Percentiles rank a stretch among this genome's conserved stretches.
Evolutionary conservation across 495 filamentous ascomycete species (phyloP).

Genomic region (Penicillium arizonense): DNA sequence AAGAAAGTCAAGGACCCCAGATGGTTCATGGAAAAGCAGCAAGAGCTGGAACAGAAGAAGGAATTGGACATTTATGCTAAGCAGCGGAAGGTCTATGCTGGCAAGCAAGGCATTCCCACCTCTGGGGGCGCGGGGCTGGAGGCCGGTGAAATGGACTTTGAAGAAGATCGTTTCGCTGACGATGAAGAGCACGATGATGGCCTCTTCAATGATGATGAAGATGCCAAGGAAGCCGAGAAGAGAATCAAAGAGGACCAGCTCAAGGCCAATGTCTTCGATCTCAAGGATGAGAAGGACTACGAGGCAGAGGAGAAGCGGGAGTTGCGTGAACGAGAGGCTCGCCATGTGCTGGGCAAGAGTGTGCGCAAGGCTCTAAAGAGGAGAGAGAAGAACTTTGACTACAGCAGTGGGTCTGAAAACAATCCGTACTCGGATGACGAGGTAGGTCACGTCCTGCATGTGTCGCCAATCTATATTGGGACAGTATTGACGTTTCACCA

Average conservation of each 20-base stretch:
- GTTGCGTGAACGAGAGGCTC: conserved; percentile 63
- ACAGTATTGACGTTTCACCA: conserved; percentile 6
- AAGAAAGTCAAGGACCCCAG: conserved; percentile 68
- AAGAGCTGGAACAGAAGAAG: conserved; percentile 46
- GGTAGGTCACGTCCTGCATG: conserved; percentile 23
- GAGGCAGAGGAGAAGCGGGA: conserved; percentile 74
- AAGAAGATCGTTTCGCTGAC: conserved; percentile 72
- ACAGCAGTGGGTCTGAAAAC: conserved; percentile 69
- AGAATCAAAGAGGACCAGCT: conserved; percentile 85
- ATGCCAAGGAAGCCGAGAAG: conserved; percentile 80
- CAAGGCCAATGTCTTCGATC: conserved; percentile 80
- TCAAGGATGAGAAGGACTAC: conserved; percentile 81
- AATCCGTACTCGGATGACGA: conserved; percentile 71
- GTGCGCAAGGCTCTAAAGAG: conserved; percentile 77
- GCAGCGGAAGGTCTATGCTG: conserved; percentile 43
- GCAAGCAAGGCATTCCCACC: conserved; percentile 32
- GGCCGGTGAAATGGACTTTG: conserved; percentile 58
- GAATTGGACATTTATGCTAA: conserved; percentile 51
- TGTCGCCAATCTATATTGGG: not conserved
- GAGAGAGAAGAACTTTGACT: conserved; percentile 80
- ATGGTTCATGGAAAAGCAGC: conserved; percentile 72
- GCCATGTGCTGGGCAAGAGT: conserved; percentile 67
- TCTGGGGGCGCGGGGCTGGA: conserved; percentile 51
- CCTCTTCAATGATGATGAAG: conserved; percentile 82
- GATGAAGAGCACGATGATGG: conserved; percentile 83